Evolutionary conservation across 352 stramenopile genomes (phyloP).

Genomic region (Pythium dissimile): DNA sequence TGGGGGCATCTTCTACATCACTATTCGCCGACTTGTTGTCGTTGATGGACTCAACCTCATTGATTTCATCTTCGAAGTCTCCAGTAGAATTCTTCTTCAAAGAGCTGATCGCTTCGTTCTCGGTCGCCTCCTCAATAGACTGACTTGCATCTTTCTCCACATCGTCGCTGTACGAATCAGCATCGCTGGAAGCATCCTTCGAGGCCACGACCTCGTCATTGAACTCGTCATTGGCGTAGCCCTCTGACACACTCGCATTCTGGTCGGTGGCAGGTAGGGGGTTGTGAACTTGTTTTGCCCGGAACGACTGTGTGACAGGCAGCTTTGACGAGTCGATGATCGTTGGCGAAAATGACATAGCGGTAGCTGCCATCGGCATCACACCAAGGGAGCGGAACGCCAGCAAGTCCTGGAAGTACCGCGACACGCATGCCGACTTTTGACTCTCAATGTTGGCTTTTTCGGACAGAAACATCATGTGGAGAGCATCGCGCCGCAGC

Average conservation of each 20-base stretch:
- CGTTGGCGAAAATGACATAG: too few species aligned
- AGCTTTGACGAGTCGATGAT: too few species aligned
- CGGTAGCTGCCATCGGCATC: not conserved
- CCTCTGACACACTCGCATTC: not conserved
- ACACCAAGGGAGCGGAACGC: conserved; percentile 39
- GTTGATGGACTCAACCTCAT: too few species aligned
- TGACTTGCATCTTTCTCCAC: conserved; percentile 3
- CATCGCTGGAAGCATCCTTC: not conserved
- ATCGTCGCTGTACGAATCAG: too few species aligned
- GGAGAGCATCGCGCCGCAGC: conserved; percentile 31
- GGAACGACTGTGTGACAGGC: too few species aligned
- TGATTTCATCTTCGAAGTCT: too few species aligned
- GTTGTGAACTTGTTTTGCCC: too few species aligned
- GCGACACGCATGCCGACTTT: conserved; percentile 43
- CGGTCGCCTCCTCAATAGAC: too few species aligned
- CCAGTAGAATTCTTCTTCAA: too few species aligned
- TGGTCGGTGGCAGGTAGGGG: not conserved
- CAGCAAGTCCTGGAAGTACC: conserved; percentile 66
- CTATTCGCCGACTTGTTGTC: too few species aligned
- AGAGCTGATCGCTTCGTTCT: too few species aligned
- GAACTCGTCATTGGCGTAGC: conserved; percentile 3
- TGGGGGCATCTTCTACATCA: too few species aligned
- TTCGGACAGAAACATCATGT: conserved; percentile 44
- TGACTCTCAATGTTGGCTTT: conserved; percentile 53
- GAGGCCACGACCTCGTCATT: not conserved